Evolutionary conservation across 768 basidiomycete species (phyloP).

Genomic region (Suillus discolor): DNA sequence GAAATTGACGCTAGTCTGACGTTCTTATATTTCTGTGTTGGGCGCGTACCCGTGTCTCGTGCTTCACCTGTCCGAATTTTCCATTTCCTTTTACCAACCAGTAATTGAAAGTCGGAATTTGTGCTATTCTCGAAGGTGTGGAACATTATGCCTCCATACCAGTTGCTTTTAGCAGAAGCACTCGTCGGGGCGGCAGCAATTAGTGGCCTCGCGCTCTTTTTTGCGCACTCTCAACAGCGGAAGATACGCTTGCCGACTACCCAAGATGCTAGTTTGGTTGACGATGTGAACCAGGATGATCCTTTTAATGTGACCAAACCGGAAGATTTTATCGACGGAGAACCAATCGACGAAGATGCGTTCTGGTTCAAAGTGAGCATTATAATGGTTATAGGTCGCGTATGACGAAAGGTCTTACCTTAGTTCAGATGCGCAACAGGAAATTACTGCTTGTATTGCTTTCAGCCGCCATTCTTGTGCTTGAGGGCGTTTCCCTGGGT

Average conservation of each 20-base stretch:
- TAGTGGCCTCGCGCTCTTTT: conserved; percentile 47
- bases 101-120: background rate
- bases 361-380: conserved; percentile 62
- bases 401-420: background rate
- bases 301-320: conserved; percentile 75
- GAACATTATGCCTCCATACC: conserved; percentile 56
- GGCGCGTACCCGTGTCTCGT: background rate
- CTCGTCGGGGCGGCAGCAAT: conserved; percentile 45
- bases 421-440: conserved; percentile 23
- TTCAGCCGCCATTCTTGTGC: conserved; percentile 46
- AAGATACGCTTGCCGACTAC: conserved; percentile 53
- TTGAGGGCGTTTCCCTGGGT: conserved; percentile 58
- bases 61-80: background rate
- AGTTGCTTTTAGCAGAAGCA: conserved; percentile 53
- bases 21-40: background rate
- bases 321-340: conserved; percentile 69
- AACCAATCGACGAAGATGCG: conserved; percentile 57
- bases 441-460: conserved; percentile 55
- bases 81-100: background rate
- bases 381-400: background rate
- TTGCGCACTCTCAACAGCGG: conserved; percentile 45
- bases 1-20: background rate
- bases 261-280: conserved; percentile 19
- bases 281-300: conserved; percentile 40
- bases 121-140: background rate